Evolutionary conservation across 2,329 filamentous ascomycete species (phyloP), one percentile per base, ranked within the genome.

Genomic region (Aureobasidium sp.): DNA sequence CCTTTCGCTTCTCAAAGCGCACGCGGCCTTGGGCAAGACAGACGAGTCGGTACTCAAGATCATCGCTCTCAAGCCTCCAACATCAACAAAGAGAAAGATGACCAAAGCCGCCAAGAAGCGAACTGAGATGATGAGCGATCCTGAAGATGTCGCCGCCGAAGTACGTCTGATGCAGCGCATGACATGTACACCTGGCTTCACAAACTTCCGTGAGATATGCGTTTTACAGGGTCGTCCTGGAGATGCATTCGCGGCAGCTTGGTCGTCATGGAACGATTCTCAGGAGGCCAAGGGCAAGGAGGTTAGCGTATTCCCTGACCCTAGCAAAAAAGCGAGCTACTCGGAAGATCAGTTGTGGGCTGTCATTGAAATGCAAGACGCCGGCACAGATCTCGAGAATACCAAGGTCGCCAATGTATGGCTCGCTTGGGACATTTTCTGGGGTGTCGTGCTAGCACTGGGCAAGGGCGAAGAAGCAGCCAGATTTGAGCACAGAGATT

Each of bases 311-410:
- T 85, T 86, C 62, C 82, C 82, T 0, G 82, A 86, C 64, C 83
- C 83, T 4, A 76, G 76, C 7, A 81, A 78, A 65, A 82, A 81
- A 63, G 72, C 74, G 22, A 79, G 77, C 42, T 85, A 84, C 64
- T 74, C 77, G 0, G 78, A 81, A 44, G 75, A 78, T 4, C 84
- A 87, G 68, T 73, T 86, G 2, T 87, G 84, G 84, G 82, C 83
- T 0, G 79, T 87, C 15, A 76, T 87, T 14, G 85, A 87, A 67
- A 87, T 87, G 85, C 80, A 84, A 67, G 82, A 87, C 68, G 85
- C 85, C 0, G 85, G 85, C 2, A 79, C 74, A 22, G 84, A 86
- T 67, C 74, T 86, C 39, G 80, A 82, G 61, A 66, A 62, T 37
- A 56, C 45, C 14, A 49, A 58, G 15, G 49, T 63, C n/a, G 47